Conservation (phyloP, 1,284 basidiomycete genomes). For the Fistulina hepatica region DNA sequence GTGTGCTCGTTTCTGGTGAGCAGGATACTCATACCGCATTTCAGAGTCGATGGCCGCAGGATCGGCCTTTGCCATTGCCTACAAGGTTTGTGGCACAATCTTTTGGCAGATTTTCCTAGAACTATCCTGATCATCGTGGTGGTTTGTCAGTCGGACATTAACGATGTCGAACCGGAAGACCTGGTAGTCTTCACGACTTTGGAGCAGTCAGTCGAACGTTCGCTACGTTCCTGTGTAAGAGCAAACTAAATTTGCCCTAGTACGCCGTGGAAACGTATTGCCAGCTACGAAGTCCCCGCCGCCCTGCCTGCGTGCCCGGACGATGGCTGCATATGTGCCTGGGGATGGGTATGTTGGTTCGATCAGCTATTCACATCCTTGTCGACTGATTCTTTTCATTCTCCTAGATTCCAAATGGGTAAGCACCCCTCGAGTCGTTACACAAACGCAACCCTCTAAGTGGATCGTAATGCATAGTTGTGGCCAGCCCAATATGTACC, state of each 20-base stretch:
- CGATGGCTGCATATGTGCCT: slow-evolving; percentile 36
- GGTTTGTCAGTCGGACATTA: slow-evolving; percentile 31
- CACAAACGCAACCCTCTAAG: slow-evolving; percentile 24
- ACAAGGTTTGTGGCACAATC: too few species aligned
- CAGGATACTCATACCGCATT: too few species aligned
- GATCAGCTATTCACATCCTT: too few species aligned
- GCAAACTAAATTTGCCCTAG: slow-evolving; percentile 32
- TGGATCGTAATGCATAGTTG: slow-evolving; percentile 19
- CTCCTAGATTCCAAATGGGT: too few species aligned
- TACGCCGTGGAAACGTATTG: slow-evolving; percentile 25
- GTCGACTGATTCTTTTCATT: too few species aligned
- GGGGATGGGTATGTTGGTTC: slow-evolving; percentile 1
- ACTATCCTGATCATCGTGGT: too few species aligned
- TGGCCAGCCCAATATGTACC: slow-evolving; percentile 38
- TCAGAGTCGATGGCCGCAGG: slow-evolving; percentile 36
- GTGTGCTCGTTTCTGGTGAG: too few species aligned
- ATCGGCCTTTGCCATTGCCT: slow-evolving; percentile 35
- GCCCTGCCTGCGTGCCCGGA: slow-evolving; percentile 36
- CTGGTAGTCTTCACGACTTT: slow-evolving; percentile 24
- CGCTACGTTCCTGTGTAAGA: slow-evolving; percentile 21
- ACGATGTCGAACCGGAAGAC: slow-evolving; percentile 20
- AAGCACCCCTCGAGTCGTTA: slow-evolving; percentile 33
- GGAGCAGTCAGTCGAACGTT: slow-evolving; percentile 36
- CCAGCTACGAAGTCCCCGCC: slow-evolving; percentile 31
- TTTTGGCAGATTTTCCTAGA: too few species aligned